Conservation (phyloP, 805 yeast genomes). For the Crinitomyces ghanaensis region DNA sequence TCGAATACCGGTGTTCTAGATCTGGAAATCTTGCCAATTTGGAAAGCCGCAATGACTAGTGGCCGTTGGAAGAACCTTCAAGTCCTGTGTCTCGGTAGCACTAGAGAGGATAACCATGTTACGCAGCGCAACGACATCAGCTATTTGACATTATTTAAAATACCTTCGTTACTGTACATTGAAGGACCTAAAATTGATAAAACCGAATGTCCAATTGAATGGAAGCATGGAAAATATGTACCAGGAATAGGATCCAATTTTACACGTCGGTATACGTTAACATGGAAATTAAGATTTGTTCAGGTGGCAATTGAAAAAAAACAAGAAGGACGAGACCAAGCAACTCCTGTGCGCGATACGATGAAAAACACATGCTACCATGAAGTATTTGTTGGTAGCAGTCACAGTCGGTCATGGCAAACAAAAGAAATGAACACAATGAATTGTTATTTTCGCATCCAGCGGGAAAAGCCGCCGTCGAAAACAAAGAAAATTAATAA, state of each 20-base stretch:
- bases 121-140: neutral
- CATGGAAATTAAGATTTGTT: slow-evolving; percentile 5
- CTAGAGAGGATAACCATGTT: neutral
- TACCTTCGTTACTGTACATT: slow-evolving; percentile 5
- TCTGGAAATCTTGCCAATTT: slow-evolving; percentile 6
- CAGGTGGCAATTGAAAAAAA: neutral
- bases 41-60: slow-evolving; percentile 10
- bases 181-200: slow-evolving; percentile 36
- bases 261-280: slow-evolving; percentile 5
- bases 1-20: slow-evolving; percentile 4
- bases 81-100: slow-evolving; percentile 8
- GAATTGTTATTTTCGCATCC: neutral
- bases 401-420: no score
- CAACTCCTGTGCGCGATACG: no score
- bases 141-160: slow-evolving; percentile 2
- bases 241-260: slow-evolving; percentile 8
- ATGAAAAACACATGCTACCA: no score
- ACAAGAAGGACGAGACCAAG: neutral
- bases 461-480: no score
- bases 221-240: slow-evolving; percentile 3
- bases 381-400: no score
- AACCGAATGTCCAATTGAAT: slow-evolving; percentile 1
- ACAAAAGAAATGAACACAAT: neutral
- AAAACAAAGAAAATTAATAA: no score
- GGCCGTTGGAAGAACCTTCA: slow-evolving; percentile 7